phyloP scores from a whole-genome alignment of 2,329 filamentous ascomycete genomes.

The Pyricularia sp. region DNA sequence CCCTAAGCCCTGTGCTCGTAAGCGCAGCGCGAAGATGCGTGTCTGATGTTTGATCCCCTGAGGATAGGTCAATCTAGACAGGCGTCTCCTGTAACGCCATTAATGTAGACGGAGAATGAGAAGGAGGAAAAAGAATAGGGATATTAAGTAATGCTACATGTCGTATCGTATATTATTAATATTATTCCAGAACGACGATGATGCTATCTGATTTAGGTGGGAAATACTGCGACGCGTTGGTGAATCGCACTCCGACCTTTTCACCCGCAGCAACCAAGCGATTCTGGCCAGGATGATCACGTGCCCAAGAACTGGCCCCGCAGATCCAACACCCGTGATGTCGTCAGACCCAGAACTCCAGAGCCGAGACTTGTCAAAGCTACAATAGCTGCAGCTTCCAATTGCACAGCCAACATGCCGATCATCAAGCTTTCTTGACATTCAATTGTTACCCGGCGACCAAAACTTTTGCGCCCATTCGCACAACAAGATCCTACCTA shows the following conservation, averaged over 20 bases:
- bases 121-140: background rate
- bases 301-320: background rate
- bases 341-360: background rate
- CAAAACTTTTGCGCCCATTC: background rate
- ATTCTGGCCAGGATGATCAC: slow-evolving; percentile 8
- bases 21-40: background rate
- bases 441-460: background rate
- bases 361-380: background rate
- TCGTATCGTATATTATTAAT: background rate
- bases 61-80: background rate
- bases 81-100: background rate
- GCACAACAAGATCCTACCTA: background rate
- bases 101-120: background rate
- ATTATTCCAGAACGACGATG: background rate
- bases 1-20: background rate
- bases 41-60: background rate
- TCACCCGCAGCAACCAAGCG: too few relatives aligned
- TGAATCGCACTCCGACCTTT: slow-evolving; percentile 12
- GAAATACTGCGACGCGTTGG: slow-evolving; percentile 20
- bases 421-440: background rate
- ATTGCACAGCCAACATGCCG: background rate
- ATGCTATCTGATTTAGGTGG: slow-evolving; percentile 27
- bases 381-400: background rate
- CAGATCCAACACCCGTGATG: background rate
- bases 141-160: background rate